These are phyloP conservation scores for Globisporangium solare DNA, from an alignment of 352 stramenopile genomes.

Conservation along the genomic window DNA sequence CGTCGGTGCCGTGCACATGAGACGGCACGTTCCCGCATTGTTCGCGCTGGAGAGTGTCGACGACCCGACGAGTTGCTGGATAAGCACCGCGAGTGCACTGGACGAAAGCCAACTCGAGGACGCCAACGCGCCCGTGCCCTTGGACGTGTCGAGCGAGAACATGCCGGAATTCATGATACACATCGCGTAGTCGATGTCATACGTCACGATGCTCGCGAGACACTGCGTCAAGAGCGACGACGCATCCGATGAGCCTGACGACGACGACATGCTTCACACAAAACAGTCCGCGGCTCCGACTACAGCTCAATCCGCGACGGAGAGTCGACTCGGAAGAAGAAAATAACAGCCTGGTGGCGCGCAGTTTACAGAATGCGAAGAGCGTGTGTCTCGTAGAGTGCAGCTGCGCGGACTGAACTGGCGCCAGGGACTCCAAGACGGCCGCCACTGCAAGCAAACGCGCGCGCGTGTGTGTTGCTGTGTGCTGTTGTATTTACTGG, in stretches of 20 bases:
- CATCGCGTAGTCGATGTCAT: constrained; percentile 41
- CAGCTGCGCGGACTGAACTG: too few species aligned
- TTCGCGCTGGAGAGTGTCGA: constrained; percentile 6
- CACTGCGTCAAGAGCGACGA: constrained; percentile 28
- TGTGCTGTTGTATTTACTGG: too few species aligned
- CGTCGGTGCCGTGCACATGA: constrained; percentile 28
- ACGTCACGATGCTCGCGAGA: constrained; percentile 27
- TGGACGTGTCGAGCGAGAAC: constrained; percentile 26
- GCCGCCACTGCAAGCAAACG: too few species aligned
- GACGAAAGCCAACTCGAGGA: constrained; percentile 8
- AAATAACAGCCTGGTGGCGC: too few species aligned
- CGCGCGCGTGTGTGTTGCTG: too few species aligned
- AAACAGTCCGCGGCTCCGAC: too few species aligned
- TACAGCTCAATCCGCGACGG: too few species aligned
- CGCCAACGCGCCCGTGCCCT: background rate
- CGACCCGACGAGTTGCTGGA: constrained; percentile 7
- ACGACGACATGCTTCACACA: constrained; percentile 5
- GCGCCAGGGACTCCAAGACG: too few species aligned
- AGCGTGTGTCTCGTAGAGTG: too few species aligned
- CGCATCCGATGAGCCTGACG: constrained; percentile 15
- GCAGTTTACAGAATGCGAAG: too few species aligned
- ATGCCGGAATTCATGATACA: constrained; percentile 71
- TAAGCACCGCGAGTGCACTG: constrained; percentile 1
- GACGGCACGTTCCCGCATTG: constrained; percentile 19
- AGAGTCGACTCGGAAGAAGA: too few species aligned